Conservation (phyloP, 2,329 filamentous ascomycete species). For the Colletotrichum sp. region DNA sequence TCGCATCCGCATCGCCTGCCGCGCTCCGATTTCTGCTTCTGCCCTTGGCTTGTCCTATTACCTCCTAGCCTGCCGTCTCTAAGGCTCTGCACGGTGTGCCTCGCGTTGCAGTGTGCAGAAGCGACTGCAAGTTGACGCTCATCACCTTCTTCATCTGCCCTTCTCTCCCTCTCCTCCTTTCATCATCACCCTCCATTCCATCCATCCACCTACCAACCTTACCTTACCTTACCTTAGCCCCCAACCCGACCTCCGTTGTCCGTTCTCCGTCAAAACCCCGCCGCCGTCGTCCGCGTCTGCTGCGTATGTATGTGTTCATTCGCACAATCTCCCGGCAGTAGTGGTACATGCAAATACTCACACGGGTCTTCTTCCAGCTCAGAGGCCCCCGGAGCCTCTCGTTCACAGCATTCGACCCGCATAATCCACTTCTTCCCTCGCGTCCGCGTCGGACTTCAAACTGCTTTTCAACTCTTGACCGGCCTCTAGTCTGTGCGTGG, state of each 20-base stretch:
- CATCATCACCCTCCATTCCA: neutral
- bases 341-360: neutral
- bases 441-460: conserved; percentile 10
- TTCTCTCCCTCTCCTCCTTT: neutral
- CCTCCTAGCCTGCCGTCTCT: neutral
- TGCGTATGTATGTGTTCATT: neutral
- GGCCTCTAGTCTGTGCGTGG: conserved; percentile 16
- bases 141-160: neutral
- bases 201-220: neutral
- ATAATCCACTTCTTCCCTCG: conserved; percentile 15
- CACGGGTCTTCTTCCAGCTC: neutral
- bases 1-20: neutral
- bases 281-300: neutral
- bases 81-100: neutral
- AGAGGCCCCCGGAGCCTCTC: neutral
- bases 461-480: conserved; percentile 10
- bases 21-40: neutral
- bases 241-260: neutral
- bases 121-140: neutral
- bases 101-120: neutral
- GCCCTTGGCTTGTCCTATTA: neutral
- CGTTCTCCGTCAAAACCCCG: neutral
- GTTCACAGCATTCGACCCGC: neutral
- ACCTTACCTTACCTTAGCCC: neutral
- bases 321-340: neutral